Evolutionary conservation across 129 eudicot species (phyloP).

Genomic region (Logfia minima): DNA sequence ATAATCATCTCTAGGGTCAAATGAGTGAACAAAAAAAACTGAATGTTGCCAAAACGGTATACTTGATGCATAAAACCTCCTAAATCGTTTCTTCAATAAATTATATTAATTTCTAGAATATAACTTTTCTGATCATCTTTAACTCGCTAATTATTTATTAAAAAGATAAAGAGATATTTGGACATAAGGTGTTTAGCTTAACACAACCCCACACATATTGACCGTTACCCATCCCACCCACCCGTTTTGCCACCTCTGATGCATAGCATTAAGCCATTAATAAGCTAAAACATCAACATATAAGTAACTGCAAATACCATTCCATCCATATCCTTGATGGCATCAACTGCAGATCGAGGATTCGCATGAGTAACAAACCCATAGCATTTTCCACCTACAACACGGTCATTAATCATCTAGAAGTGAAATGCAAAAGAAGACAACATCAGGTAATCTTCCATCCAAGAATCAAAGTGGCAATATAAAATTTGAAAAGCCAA

Average conservation of each 20-base stretch:
- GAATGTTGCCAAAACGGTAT: background rate
- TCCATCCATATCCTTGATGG: conserved; percentile 85
- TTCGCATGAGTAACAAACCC: conserved; percentile 81
- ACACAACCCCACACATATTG: background rate
- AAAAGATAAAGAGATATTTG: background rate
- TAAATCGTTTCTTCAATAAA: background rate
- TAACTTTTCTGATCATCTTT: background rate
- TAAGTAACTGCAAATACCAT: conserved; percentile 48
- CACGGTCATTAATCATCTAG: conserved; percentile 79
- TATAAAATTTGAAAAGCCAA: background rate
- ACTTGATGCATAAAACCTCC: conserved; percentile 9
- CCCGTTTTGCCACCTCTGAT: conserved; percentile 4
- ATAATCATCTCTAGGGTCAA: background rate
- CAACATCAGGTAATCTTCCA: conserved; percentile 11
- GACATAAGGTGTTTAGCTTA: background rate
- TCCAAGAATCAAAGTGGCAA: background rate
- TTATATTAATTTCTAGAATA: background rate
- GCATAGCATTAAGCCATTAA: background rate
- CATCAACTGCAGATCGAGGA: conserved; percentile 80
- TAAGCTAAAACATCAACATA: background rate
- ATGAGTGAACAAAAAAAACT: background rate
- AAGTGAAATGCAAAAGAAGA: conserved; percentile 24
- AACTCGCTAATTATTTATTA: background rate
- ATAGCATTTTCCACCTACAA: conserved; percentile 75
- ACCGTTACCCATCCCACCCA: conserved; percentile 13